These are phyloP conservation scores for Salix udensis DNA, from an alignment of 345 rosid genomes.

Conservation along the genomic window DNA sequence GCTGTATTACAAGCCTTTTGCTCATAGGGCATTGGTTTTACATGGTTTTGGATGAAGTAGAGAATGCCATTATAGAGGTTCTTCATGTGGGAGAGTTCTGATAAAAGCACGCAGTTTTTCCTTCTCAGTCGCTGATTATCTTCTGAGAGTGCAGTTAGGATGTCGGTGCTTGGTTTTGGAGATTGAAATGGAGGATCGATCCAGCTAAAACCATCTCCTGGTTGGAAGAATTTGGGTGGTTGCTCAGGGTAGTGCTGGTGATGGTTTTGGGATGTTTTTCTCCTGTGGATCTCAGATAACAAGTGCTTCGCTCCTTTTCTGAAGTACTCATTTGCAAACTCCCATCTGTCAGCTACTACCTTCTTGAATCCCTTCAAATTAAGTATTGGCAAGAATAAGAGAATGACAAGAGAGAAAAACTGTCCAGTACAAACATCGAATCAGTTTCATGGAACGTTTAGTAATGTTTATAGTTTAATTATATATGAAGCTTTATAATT, in stretches of 20 bases:
- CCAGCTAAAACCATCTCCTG: slow-evolving; percentile 17
- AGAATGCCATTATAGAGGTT: slow-evolving; percentile 55
- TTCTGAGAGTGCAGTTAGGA: slow-evolving; percentile 41
- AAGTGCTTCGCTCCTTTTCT: slow-evolving; percentile 54
- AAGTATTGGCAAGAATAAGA: not conserved
- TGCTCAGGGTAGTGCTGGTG: slow-evolving; percentile 12
- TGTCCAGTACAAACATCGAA: not conserved
- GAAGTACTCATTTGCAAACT: slow-evolving; percentile 58
- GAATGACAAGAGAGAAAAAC: not conserved
- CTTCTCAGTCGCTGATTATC: slow-evolving; percentile 49
- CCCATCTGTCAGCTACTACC: slow-evolving; percentile 61
- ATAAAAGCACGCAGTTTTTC: slow-evolving; percentile 48
- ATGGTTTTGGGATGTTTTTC: slow-evolving; percentile 41
- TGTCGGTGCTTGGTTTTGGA: slow-evolving; percentile 12
- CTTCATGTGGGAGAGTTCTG: slow-evolving; percentile 60
- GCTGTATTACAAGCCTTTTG: not conserved
- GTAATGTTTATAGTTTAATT: not conserved
- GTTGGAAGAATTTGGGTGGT: slow-evolving; percentile 20
- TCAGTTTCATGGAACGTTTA: not conserved
- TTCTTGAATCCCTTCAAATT: slow-evolving; percentile 56
- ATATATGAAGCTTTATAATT: not conserved
- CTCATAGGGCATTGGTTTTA: slow-evolving; percentile 14
- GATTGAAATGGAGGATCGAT: slow-evolving; percentile 20
- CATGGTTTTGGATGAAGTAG: slow-evolving; percentile 63
- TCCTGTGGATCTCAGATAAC: slow-evolving; percentile 52